Evolutionary conservation across 1,284 basidiomycete species (phyloP).

Genomic region (Malassezia vespertilionis): DNA sequence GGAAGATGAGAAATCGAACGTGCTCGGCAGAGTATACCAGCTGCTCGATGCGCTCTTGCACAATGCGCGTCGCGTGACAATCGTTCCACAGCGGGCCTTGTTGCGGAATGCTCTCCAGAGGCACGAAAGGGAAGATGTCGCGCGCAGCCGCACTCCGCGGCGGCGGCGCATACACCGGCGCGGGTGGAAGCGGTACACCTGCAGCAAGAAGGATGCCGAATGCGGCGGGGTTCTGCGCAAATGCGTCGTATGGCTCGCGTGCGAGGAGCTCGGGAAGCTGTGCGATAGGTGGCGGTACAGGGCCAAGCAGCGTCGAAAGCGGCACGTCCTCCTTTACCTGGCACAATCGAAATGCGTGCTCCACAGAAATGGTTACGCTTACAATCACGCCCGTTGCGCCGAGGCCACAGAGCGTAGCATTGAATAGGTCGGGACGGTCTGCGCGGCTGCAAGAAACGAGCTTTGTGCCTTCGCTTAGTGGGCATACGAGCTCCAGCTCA

Average conservation of each 20-base stretch:
- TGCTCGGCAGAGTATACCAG: conserved; percentile 58
- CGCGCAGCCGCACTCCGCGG: conserved; percentile 13
- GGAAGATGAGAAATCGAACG: conserved; percentile 91
- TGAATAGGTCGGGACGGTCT: conserved; percentile 66
- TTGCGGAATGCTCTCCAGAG: background rate
- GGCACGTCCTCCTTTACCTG: conserved; percentile 62
- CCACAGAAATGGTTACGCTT: conserved; percentile 65
- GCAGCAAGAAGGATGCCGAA: conserved; percentile 29
- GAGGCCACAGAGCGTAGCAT: conserved; percentile 81
- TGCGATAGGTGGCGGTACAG: conserved; percentile 45
- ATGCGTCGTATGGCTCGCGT: conserved; percentile 3
- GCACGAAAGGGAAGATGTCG: conserved; percentile 23
- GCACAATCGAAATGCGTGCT: conserved; percentile 68
- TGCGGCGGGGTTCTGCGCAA: conserved; percentile 11
- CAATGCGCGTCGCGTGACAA: conserved; percentile 42
- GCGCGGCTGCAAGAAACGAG: conserved; percentile 60
- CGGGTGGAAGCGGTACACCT: conserved; percentile 25
- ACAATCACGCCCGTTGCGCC: conserved; percentile 87
- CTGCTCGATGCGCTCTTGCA: conserved; percentile 53
- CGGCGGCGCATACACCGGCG: conserved; percentile 19
- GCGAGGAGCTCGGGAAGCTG: conserved; percentile 1
- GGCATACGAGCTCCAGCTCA: conserved; percentile 59
- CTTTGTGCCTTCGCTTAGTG: conserved; percentile 53
- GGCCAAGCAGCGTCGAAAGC: conserved; percentile 55
- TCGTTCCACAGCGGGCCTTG: conserved; percentile 7